Conservation (phyloP, 257 asterid genomes). For the Mentha longifolia region DNA sequence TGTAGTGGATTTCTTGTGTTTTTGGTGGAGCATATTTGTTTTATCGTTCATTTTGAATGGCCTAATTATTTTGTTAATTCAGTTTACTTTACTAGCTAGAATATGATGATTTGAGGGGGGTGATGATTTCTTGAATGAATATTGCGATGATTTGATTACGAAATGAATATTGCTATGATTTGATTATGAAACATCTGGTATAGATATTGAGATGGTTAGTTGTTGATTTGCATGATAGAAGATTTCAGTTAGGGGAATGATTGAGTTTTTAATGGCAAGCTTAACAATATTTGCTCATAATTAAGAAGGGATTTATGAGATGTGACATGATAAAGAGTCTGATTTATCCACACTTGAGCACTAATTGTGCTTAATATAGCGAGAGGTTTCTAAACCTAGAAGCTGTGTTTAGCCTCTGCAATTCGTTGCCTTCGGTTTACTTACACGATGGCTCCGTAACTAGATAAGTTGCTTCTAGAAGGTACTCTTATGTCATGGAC, state of each 20-base stretch:
- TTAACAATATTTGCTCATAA: neutral
- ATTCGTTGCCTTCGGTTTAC: too few relatives aligned
- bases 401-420: too few relatives aligned
- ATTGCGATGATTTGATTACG: too few relatives aligned
- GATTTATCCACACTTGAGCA: too few relatives aligned
- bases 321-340: too few relatives aligned
- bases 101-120: constrained; percentile 2
- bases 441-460: too few relatives aligned
- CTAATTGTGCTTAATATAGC: too few relatives aligned
- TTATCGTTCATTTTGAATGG: neutral
- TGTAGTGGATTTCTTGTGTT: neutral
- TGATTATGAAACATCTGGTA: neutral
- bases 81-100: too few relatives aligned
- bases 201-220: neutral
- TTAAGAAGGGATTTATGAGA: too few relatives aligned
- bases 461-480: too few relatives aligned
- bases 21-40: neutral
- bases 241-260: neutral
- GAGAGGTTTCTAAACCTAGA: too few relatives aligned
- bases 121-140: neutral
- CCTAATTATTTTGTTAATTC: neutral
- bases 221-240: neutral
- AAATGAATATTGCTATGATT: too few relatives aligned
- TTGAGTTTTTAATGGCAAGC: neutral
- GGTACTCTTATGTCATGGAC: neutral